Conservation (phyloP, 2,329 filamentous ascomycete genomes). For the Mollisia scopiformis region DNA sequence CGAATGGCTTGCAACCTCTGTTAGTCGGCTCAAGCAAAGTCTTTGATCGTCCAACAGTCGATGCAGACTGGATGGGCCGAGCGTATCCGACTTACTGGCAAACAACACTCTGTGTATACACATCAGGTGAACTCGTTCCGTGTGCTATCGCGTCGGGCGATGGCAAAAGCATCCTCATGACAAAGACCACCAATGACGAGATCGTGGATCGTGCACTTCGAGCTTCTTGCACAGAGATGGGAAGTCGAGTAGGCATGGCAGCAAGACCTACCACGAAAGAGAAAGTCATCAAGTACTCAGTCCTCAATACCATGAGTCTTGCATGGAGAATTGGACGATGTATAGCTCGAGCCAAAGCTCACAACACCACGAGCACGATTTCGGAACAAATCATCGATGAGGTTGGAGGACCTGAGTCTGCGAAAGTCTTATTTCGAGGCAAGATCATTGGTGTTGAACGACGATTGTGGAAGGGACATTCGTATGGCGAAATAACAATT, state of each 20-base stretch:
- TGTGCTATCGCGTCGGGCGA: conserved; percentile 49
- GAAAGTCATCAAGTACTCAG: conserved; percentile 39
- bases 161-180: conserved; percentile 44
- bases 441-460: conserved; percentile 66
- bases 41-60: conserved; percentile 43
- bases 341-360: conserved; percentile 51
- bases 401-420: conserved; percentile 55
- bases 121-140: conserved; percentile 43
- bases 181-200: conserved; percentile 42
- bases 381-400: conserved; percentile 62
- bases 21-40: conserved; percentile 31
- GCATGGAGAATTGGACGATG: conserved; percentile 59
- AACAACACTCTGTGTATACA: conserved; percentile 47
- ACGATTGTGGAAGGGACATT: conserved; percentile 57
- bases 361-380: conserved; percentile 54
- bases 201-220: conserved; percentile 47
- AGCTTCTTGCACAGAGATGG: conserved; percentile 45
- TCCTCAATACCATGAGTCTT: conserved; percentile 45
- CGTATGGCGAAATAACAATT: conserved; percentile 62
- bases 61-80: conserved; percentile 49
- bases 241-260: conserved; percentile 43
- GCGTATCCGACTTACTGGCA: conserved; percentile 50
- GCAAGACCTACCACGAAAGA: conserved; percentile 43
- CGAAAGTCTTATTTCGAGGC: conserved; percentile 62
- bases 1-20: conserved; percentile 38